Base-by-base conservation (phyloP, 306 rosid species). In the Argentina anserina region DNA sequence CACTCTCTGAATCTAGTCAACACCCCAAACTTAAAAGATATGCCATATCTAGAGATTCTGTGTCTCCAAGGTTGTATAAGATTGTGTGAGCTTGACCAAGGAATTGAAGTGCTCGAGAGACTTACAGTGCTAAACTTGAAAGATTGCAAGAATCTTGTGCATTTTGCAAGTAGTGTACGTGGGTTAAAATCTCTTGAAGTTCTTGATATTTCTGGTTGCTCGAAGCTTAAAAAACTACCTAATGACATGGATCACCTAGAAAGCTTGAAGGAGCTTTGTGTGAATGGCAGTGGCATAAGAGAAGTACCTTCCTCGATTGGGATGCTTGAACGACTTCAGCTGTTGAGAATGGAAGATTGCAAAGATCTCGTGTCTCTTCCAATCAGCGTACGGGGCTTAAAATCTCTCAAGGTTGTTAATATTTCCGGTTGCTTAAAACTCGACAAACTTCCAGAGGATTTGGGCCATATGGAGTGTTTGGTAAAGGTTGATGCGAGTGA, bases 351-450 rank as follows among this genome's bases (percentile, higher is more conserved):
- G 7, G 15, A 1, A 7, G 21, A 29, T 25, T 46, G 65, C 45
- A 31, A 21, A 21, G 4, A 26, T 20, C 65, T 75, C 1, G 15
- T 10, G 14, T 6, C 23, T 37, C 53, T 67, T 31, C 79, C 72
- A 20, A 12, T 6, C 0, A 49, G 36, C 29, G 26, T 74, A 1
- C 5, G 26, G 36, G 17, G 67, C 15, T 47, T 74, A 23, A 17
- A 33, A 15, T 73, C 76, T 9, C 70, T 74, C 20, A 14, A 34
- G 21, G 3, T 3, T 11, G 29, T 74, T 23, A 2, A 36, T 23
- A 15, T 63, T 33, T 33, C 36, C 49, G 71, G 71, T 21, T 74
- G 78, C 9, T 21, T 52, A 74, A 64, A 31, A 12, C 25, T 74
- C 18, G 52, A 47, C 6, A 26, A 25, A 42, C 36, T 74, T 20